Evolutionary conservation across 2,329 filamentous ascomycete genomes (phyloP), one percentile per base, ranked within the genome.

Genomic region (Aureobasidium subglaciale): DNA sequence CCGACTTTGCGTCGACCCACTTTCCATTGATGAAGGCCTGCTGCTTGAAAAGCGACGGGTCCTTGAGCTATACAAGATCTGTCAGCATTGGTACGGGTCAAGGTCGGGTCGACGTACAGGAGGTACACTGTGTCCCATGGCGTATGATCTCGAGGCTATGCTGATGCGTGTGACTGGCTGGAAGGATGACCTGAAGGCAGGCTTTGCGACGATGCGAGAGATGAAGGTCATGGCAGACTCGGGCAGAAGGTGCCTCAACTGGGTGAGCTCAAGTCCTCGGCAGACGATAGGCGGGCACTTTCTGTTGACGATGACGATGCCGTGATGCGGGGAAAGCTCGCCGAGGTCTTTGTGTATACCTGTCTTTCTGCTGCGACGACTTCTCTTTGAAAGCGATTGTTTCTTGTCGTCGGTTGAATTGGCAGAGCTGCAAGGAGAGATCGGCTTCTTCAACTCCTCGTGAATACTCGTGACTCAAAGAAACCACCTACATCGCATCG

Each of bases 1-100:
- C 89, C 1, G 90, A 95, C 66, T 84, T 82, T 63, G 92, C 88
- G 63, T 81, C 79, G 59, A 95, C 82, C 88, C 91, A 99, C 80
- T 95, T 81, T 66, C 93, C 93, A 69, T 99, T 92, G 67, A 97
- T 85, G 68, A 92, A 96, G 65, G 84, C 74, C 68, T 91, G 82
- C 63, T 86, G 83, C 76, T 95, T 96, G 65, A 97, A 82, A 58
- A 99, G 81, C 22, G 71, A 74, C 60, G 72, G 71, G 63, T 78
- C 75, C 58, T 71, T 76, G 59, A 78, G 71, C 71, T 74, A 57
- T 37, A 20, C n/a, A 30, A n/a, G 13, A 32, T 6, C 7, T 16
- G 24, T 43, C 38, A 56, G 58, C 50, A 24, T 27, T 27, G 30
- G 30, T 4, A 16, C 18, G 16, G 15, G 10, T 38, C 16, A 2